A percentile compares a stretch with the other conserved stretches of the same genome.
Conservation (phyloP, 352 stramenopile species). For the Phytophthora chlamydospora region DNA sequence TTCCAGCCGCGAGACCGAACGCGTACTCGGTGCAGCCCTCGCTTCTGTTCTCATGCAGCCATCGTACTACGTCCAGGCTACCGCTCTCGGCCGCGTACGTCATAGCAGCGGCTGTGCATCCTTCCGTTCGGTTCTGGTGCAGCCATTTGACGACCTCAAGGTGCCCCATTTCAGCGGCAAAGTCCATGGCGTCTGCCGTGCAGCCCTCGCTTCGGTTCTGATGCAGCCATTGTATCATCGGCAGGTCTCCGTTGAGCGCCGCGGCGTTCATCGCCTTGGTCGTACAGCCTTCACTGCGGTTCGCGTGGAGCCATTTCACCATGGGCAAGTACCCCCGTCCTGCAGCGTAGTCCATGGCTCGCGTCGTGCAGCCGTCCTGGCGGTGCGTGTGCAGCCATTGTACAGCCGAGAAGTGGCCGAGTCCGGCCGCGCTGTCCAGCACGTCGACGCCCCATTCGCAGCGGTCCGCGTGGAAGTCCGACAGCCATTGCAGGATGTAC, state of each 20-base stretch:
- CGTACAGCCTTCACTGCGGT: constrained; percentile 11
- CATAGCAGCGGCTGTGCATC: constrained; percentile 2
- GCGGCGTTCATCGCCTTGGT: constrained; percentile 7
- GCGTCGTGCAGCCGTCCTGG: constrained; percentile 3
- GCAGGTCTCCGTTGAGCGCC: constrained; percentile 2
- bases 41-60: constrained; percentile 9
- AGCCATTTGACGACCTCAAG: constrained; percentile 14
- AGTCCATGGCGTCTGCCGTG: constrained; percentile 7
- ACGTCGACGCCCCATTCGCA: constrained; percentile 17
- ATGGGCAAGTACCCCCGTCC: constrained; percentile 4
- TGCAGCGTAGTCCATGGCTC: constrained; percentile 7
- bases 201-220: constrained; percentile 8
- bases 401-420: constrained; percentile 2
- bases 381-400: constrained; percentile 8
- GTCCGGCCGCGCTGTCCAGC: constrained; percentile 2
- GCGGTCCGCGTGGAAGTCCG: constrained; percentile 8
- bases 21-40: constrained; percentile 12
- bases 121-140: constrained; percentile 8
- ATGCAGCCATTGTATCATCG: constrained; percentile 17
- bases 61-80: constrained; percentile 1
- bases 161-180: constrained; percentile 7
- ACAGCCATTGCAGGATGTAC: constrained; percentile 20
- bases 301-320: constrained; percentile 14
- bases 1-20: constrained; percentile 1
- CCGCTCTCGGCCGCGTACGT: constrained; percentile 1